A percentile compares a stretch with the other conserved stretches of the same genome.
Conservation (phyloP, 805 yeast genomes). For the Ogataea nakhonphanomensis region DNA sequence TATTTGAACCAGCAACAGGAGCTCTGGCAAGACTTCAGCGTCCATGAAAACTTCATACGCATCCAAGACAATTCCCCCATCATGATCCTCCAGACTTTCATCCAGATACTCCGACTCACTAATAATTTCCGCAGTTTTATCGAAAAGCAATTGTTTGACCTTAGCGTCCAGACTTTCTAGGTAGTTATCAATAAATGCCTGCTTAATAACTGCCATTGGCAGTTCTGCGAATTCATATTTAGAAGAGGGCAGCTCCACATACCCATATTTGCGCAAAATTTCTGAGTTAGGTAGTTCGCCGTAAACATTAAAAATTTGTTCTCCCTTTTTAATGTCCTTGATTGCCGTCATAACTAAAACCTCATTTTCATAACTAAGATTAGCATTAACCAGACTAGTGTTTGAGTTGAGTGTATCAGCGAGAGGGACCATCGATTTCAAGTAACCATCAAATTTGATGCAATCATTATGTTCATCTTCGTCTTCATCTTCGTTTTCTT, state of each 20-base stretch:
- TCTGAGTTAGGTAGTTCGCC: conserved; percentile 93
- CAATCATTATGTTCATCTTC: conserved; percentile 24
- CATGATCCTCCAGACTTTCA: conserved; percentile 30
- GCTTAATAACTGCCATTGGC: conserved; percentile 40
- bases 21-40: conserved; percentile 60
- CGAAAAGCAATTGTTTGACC: conserved; percentile 25
- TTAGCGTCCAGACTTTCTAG: conserved; percentile 23
- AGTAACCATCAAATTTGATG: conserved; percentile 32
- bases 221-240: conserved; percentile 81
- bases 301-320: conserved; percentile 83
- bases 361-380: conserved; percentile 49
- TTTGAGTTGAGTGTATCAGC: conserved; percentile 92
- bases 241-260: conserved; percentile 71
- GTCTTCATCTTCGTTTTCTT: conserved; percentile 23
- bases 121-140: conserved; percentile 37
- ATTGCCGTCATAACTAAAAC: conserved; percentile 69
- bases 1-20: conserved; percentile 50
- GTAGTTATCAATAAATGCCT: conserved; percentile 33
- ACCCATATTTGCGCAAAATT: conserved; percentile 85
- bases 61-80: conserved; percentile 43
- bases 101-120: conserved; percentile 33
- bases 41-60: conserved; percentile 59
- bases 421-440: conserved; percentile 86
- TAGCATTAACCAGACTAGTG: conserved; percentile 72
- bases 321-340: conserved; percentile 54